phyloP scores from a whole-genome alignment of 768 basidiomycete species.

The Boletus reticulatus region DNA sequence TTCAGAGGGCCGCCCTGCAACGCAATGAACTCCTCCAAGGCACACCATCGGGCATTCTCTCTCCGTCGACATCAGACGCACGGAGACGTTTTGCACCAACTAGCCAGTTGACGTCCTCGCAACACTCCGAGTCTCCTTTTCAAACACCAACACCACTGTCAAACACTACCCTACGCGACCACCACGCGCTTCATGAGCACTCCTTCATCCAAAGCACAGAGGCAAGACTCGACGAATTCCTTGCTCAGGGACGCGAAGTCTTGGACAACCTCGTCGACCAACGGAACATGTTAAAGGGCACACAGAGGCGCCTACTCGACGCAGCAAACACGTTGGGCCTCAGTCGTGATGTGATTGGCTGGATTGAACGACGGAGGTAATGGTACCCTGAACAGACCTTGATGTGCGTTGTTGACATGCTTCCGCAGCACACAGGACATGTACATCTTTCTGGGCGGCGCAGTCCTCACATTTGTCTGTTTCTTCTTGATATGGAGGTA shows the following conservation, averaged over 20 bases:
- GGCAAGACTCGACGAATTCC: constrained; percentile 79
- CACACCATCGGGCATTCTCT: constrained; percentile 37
- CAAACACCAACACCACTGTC: constrained; percentile 54
- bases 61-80: constrained; percentile 41
- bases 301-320: constrained; percentile 78
- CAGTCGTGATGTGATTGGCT: constrained; percentile 92
- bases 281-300: constrained; percentile 92
- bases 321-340: constrained; percentile 94
- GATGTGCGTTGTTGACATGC: constrained; percentile 8
- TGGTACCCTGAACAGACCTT: not conserved
- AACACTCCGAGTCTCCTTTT: constrained; percentile 87
- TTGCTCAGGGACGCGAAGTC: constrained; percentile 90
- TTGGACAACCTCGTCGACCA: constrained; percentile 92
- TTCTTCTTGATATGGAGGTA: constrained; percentile 94
- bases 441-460: constrained; percentile 88
- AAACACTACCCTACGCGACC: constrained; percentile 59
- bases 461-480: constrained; percentile 84
- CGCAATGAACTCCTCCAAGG: constrained; percentile 64
- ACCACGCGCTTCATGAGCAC: constrained; percentile 84
- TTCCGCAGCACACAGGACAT: constrained; percentile 82
- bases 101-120: constrained; percentile 39
- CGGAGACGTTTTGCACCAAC: constrained; percentile 59
- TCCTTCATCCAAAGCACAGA: constrained; percentile 85
- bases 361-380: constrained; percentile 94
- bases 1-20: constrained; percentile 56